Evolutionary conservation across 208 protist species (phyloP).

Genomic region (Entamoeba dispar): DNA sequence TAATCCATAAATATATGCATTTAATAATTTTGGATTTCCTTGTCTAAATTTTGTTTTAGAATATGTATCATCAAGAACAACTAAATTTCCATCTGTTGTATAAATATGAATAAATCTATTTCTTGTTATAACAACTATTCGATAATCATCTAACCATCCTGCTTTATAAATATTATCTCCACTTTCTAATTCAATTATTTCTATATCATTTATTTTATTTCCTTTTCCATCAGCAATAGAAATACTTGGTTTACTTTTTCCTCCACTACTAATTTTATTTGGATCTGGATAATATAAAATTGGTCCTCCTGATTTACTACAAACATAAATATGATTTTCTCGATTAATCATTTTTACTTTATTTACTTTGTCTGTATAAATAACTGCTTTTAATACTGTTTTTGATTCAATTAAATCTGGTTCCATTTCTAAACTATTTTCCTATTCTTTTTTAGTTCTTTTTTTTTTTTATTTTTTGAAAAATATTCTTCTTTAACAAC

Average conservation of each 20-base stretch:
- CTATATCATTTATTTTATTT: not conserved
- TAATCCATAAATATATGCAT: not conserved
- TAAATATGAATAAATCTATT: not conserved
- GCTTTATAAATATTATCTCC: not conserved
- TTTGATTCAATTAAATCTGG: not conserved
- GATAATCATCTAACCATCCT: not conserved
- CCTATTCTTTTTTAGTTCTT: not conserved
- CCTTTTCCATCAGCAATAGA: not conserved
- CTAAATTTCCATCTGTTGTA: not conserved
- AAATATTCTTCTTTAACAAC: too few species aligned
- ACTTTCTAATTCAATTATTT: not conserved
- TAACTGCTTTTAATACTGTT: not conserved
- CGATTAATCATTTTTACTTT: not conserved
- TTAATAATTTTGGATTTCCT: not conserved
- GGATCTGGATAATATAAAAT: not conserved
- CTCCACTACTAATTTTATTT: not conserved
- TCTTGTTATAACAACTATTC: not conserved
- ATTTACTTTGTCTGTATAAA: not conserved
- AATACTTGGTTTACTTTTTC: not conserved
- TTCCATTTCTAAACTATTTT: not conserved
- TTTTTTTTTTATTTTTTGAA: not conserved
- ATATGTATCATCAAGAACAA: not conserved
- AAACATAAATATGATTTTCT: not conserved
- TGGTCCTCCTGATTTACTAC: not conserved
- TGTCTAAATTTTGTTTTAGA: not conserved